These are phyloP conservation scores for Paecilomyces fulvus DNA, from an alignment of 2,329 filamentous ascomycete species.

Conservation along the genomic window DNA sequence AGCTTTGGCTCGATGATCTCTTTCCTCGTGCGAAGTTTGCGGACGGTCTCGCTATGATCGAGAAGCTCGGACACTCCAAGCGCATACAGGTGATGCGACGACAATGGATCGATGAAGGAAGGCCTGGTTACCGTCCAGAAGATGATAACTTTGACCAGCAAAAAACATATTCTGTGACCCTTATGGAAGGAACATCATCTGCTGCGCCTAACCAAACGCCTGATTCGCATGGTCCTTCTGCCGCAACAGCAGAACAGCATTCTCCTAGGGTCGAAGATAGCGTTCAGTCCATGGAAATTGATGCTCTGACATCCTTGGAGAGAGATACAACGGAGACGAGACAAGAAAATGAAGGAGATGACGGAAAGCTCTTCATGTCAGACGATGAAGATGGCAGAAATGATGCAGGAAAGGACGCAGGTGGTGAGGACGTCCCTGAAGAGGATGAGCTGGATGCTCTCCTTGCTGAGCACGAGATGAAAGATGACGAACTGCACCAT, in stretches of 20 bases:
- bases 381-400: slow-evolving; percentile 13
- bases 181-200: background rate
- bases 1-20: slow-evolving; percentile 92
- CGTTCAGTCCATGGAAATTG: background rate
- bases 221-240: background rate
- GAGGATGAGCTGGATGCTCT: background rate
- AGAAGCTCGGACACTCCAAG: slow-evolving; percentile 85
- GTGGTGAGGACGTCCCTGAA: background rate
- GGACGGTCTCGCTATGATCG: slow-evolving; percentile 81
- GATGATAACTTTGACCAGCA: slow-evolving; percentile 3
- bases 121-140: slow-evolving; percentile 16
- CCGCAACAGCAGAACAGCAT: background rate
- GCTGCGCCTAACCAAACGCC: too few relatives aligned
- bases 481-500: background rate
- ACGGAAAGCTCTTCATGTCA: slow-evolving; percentile 22
- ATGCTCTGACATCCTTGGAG: background rate
- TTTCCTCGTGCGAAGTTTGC: slow-evolving; percentile 92
- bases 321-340: background rate
- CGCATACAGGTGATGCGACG: slow-evolving; percentile 63
- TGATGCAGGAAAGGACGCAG: slow-evolving; percentile 6
- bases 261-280: background rate
- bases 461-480: background rate
- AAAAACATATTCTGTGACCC: slow-evolving; percentile 5
- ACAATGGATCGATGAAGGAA: slow-evolving; percentile 73
- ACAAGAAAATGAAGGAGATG: slow-evolving; percentile 2